Conservation (phyloP, 2,329 filamentous ascomycete genomes). For the Shiraia sp. region DNA sequence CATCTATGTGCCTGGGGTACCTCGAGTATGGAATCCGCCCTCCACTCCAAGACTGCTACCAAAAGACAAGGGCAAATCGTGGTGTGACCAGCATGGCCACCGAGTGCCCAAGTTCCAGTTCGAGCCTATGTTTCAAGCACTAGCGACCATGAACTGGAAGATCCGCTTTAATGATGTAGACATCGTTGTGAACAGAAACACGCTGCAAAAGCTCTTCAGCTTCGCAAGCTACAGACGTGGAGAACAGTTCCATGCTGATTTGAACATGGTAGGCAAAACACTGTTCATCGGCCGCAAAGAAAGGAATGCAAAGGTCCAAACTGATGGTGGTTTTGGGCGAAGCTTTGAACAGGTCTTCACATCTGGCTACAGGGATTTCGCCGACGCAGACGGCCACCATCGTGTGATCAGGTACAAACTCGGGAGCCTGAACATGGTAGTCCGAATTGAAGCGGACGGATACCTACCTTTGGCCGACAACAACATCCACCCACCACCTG, state of each 20-base stretch:
- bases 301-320: slow-evolving; percentile 8
- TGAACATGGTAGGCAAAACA: slow-evolving; percentile 38
- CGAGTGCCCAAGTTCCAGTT: slow-evolving; percentile 34
- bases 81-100: slow-evolving; percentile 33
- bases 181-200: slow-evolving; percentile 23
- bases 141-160: slow-evolving; percentile 16
- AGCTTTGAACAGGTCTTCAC: slow-evolving; percentile 37
- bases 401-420: slow-evolving; percentile 23
- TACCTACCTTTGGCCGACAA: slow-evolving; percentile 4
- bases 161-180: slow-evolving; percentile 15
- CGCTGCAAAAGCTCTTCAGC: slow-evolving; percentile 21
- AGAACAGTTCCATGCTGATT: slow-evolving; percentile 37
- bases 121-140: slow-evolving; percentile 23
- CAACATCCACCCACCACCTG: slow-evolving; percentile 1
- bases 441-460: slow-evolving; percentile 26
- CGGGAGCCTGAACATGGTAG: slow-evolving; percentile 16
- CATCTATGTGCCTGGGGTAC: slow-evolving; percentile 7
- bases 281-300: slow-evolving; percentile 40
- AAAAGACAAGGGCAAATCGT: slow-evolving; percentile 9
- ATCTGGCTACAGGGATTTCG: slow-evolving; percentile 13
- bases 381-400: slow-evolving; percentile 20
- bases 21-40: slow-evolving; percentile 1
- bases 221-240: slow-evolving; percentile 19
- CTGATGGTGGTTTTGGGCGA: slow-evolving; percentile 33
- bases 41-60: not conserved